Evolutionary conservation across 139 green algal species (phyloP), one percentile per base, ranked within the genome.

Genomic region (Dunaliella primolecta): DNA sequence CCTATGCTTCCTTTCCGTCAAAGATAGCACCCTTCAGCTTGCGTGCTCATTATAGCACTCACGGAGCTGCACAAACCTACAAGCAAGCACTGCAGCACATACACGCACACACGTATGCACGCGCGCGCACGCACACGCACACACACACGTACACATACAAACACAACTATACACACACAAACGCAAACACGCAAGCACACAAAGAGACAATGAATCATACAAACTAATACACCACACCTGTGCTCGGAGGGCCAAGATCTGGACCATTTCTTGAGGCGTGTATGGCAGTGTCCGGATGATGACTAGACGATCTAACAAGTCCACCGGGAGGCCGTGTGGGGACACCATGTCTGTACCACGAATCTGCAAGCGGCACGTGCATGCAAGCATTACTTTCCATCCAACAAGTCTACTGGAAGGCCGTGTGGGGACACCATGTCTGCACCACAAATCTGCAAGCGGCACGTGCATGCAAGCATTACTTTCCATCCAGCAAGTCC

Each of bases 261-360:
- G 94, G 30, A 98, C 90, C 84, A 95, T 96, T 88, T 98, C 96
- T 57, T 94, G 85, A 55, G 92, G 89, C 3, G 90, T 95, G 92
- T 99, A 99, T 2, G 96, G 94, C 88, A 98, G 91, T n/a, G 97
- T 99, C 36, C 97, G 90, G 81, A 99, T 97, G 93, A 99, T 99
- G 88, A 99, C 93, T 1, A 99, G 89, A 24, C 97, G 92, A 90
- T 99, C 97, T 36, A 99, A 90, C 84, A 99, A 89, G 85, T 99
- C 97, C 29, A 99, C 92, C 0, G 97, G 97, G 75, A 99, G 89
- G 36, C 97, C 97, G 88, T 99, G 97, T 3, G 97, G 97, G 0
- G 93, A 94, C 33, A 83, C 64, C 84, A 97, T 96, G 90, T 99
- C 97, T 27, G 95, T 97, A 81, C 95, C 95, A 29, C 91, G 89